Evolutionary conservation across 2,329 filamentous ascomycete genomes (phyloP).

Genomic region (Pseudogymnoascus sp.): DNA sequence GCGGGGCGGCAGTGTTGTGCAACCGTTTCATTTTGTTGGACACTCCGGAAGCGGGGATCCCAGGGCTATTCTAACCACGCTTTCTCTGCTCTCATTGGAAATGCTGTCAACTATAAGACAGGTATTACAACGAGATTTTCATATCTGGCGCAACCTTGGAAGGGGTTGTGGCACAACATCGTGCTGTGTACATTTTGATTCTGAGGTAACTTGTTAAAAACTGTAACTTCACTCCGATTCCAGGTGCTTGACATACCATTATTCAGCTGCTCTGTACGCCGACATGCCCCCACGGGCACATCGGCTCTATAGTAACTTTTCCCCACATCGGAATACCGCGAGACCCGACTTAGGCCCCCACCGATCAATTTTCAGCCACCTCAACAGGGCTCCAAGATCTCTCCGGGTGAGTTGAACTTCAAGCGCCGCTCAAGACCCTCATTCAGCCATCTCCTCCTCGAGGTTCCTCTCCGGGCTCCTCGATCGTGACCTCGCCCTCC

Average conservation of each 20-base stretch:
- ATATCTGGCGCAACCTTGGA: not conserved
- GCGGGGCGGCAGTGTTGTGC: not conserved
- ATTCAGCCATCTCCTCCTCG: not conserved
- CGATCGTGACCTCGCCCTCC: constrained; percentile 27
- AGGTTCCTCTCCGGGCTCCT: constrained; percentile 26
- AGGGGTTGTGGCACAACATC: not conserved
- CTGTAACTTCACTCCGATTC: not conserved
- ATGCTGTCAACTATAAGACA: not conserved
- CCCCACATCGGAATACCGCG: not conserved
- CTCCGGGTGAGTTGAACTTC: not conserved
- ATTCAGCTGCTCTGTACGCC: constrained; percentile 15
- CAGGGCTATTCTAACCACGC: not conserved
- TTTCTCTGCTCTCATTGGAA: not conserved
- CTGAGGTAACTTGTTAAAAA: not conserved
- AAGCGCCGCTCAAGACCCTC: not conserved
- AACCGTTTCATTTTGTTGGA: constrained; percentile 2
- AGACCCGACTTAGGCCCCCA: not conserved
- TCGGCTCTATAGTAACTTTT: constrained; percentile 17
- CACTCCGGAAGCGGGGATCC: not conserved
- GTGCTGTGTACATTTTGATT: constrained; percentile 8
- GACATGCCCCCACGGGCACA: constrained; percentile 20
- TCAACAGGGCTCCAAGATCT: not conserved
- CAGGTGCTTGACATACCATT: not conserved
- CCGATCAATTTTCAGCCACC: not conserved
- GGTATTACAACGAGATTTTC: constrained; percentile 1